A percentile compares a stretch with the other conserved stretches of the same genome.
Conservation (phyloP, 1,284 basidiomycete species). For the Irpex sp. region DNA sequence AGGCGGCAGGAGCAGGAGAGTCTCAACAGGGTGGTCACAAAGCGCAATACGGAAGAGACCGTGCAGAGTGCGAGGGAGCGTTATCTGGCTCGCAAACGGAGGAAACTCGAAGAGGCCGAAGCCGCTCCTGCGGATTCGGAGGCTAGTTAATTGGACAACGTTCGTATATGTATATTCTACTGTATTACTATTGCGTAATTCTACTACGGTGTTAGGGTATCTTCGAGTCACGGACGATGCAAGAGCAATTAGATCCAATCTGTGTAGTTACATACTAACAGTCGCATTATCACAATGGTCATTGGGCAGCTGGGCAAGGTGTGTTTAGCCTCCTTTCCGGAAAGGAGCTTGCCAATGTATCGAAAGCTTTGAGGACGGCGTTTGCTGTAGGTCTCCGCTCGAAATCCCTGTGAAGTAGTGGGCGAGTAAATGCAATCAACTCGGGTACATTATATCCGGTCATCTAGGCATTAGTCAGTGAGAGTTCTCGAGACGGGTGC, state of each 20-base stretch:
- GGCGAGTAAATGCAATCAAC: slow-evolving; percentile 45
- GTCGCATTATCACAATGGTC: background rate
- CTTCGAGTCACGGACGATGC: background rate
- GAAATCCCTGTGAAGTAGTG: slow-evolving; percentile 53
- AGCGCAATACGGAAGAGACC: slow-evolving; percentile 69
- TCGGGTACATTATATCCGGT: slow-evolving; percentile 55
- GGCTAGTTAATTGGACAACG: slow-evolving; percentile 2
- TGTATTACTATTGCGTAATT: slow-evolving; percentile 6
- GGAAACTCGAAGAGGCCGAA: slow-evolving; percentile 52
- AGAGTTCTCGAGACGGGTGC: background rate
- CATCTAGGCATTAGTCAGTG: slow-evolving; percentile 16
- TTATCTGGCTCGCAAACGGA: slow-evolving; percentile 78
- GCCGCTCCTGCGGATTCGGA: slow-evolving; percentile 5
- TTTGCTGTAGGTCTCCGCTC: slow-evolving; percentile 47
- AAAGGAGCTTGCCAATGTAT: slow-evolving; percentile 38
- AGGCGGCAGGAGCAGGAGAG: slow-evolving; percentile 58
- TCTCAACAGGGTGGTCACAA: slow-evolving; percentile 49
- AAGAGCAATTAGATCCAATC: background rate
- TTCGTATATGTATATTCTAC: slow-evolving; percentile 1
- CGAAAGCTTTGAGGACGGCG: slow-evolving; percentile 47
- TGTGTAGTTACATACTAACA: background rate
- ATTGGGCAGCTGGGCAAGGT: slow-evolving; percentile 4
- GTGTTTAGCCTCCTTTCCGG: slow-evolving; percentile 28
- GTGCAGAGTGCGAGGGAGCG: slow-evolving; percentile 73
- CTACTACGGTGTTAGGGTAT: background rate